Base-by-base conservation (phyloP, 305 asterid genomes). In the Rubia balearica region DNA sequence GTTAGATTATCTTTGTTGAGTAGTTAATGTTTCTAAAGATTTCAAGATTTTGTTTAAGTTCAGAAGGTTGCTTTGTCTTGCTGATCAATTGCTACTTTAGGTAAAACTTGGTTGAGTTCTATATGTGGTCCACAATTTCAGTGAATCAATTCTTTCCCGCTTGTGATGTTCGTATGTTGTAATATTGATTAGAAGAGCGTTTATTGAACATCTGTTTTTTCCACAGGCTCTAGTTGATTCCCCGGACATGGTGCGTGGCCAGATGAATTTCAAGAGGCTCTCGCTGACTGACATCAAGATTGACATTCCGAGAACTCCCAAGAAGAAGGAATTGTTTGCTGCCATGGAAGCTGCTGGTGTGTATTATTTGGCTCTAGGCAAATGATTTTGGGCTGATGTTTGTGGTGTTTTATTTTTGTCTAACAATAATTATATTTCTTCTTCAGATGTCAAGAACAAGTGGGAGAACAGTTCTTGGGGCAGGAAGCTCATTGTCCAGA, bases 401-500 rank as follows among this genome's bases (percentile, higher is more conserved):
- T 59, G 1, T 22, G 1, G 4, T 14, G 8, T 63, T 63, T 30
- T 24, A 24, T 17, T 6, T 14, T 19, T 70, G 46, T 11, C 67
- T 64, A 57, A 67, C 0, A 67, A 11, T 64, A 67, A 30, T 68
- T 4, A 10, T 61, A 7, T 56, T 19, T 61, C 68, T 36, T 19
- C 68, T 38, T 9, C 81, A 92, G 98, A 93, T 80, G 98, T 93
- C 27, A 90, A 89, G 83, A 89, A 82, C 30, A 90, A 89, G 75
- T 93, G 97, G 97, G 97, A 93, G 71, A 90, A 77, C 69, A 93
- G 97, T 68, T 89, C 97, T 0, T 90, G 98, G 98, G 98, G 97
- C 24, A 86, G 96, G 77, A 93, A 93, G 86, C 75, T 93, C 73
- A 85, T 90, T 61, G 98, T 93, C 49, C 98, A 93, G 83, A 88